Base-by-base conservation (phyloP, 108 stramenopile genomes). In the Bacterosira constricta region DNA sequence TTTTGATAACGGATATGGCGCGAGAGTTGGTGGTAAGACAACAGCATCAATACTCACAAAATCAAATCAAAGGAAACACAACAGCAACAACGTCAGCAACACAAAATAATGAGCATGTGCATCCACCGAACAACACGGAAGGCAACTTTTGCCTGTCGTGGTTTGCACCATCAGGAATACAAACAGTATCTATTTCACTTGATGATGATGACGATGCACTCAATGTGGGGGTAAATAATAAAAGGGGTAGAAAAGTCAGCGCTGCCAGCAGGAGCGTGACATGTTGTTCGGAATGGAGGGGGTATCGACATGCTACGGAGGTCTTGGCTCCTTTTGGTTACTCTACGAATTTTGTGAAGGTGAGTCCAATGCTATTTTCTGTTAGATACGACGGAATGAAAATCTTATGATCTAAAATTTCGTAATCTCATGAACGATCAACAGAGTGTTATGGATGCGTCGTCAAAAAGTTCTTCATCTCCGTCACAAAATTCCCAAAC, bases 71-170 rank as follows among this genome's bases (percentile, higher is more conserved):
- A 55, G 10, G 38, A 45, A 41, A 50, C 35, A 42, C 37, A 53
- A 44, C 20, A 3, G 12, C 10, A 3, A 38, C 6, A 37, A 17
- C 20, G n/a, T 17, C 34, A 29, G 41, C 25, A 53, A 42, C 18
- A 26, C 11, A 21, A 38, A 35, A 31, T 41, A 56, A 18, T 8
- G 6, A 21, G 11, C 20, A 20, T 15, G 17, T 32, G 39, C 39
- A 25, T 13, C 45, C 59, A 20, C 17, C 52, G 21, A 38, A 10
- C 3, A 58, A 73, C 18, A 52, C 51, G 11, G 76, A 83, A n/a
- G 88, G 88, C 35, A 85, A 80, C 7, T 94, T 87, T 70, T 91
- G 90, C 47, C 42, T 87, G 26, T 84, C 90, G 25, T 94, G 93
- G 93, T 94, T 94, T 80, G 75, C 74, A 32, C 90, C 93, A 15